Evolutionary conservation across 306 rosid species (phyloP).

Genomic region (barrel medic (Medicago truncatula)): DNA sequence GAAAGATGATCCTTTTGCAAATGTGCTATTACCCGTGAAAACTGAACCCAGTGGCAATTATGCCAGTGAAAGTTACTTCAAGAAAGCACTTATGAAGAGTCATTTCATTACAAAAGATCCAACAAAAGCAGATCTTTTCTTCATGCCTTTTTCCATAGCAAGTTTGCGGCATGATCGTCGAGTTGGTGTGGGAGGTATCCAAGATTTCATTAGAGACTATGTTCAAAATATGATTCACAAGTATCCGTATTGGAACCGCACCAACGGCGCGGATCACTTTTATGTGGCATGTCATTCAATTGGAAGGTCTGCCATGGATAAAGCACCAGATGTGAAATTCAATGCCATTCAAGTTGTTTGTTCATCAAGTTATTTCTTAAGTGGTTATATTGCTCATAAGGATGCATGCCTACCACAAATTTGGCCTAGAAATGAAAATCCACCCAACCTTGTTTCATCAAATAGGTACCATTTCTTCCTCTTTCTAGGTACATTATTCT

Average conservation of each 20-base stretch:
- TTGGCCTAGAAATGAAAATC: conserved; percentile 72
- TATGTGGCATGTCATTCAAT: conserved; percentile 88
- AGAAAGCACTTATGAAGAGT: conserved; percentile 65
- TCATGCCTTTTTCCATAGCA: conserved; percentile 83
- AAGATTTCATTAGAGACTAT: conserved; percentile 67
- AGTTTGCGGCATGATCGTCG: conserved; percentile 71
- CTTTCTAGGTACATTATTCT: conserved; percentile 8
- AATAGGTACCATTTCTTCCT: conserved; percentile 54
- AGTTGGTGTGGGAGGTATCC: conserved; percentile 74
- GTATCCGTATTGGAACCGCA: conserved; percentile 76
- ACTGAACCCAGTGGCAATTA: conserved; percentile 78
- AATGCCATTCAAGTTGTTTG: conserved; percentile 81
- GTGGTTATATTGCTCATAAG: conserved; percentile 70
- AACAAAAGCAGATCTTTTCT: conserved; percentile 74
- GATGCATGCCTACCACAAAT: conserved; percentile 81
- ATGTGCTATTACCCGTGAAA: conserved; percentile 66
- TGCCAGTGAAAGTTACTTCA: conserved; percentile 92
- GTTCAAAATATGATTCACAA: conserved; percentile 55
- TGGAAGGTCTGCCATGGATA: conserved; percentile 76
- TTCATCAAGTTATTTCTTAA: conserved; percentile 70
- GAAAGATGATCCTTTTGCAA: conserved; percentile 67
- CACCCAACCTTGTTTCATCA: conserved; percentile 60
- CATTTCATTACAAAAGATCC: conserved; percentile 71
- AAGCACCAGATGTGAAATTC: conserved; percentile 61
- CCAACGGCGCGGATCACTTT: conserved; percentile 78